These are phyloP conservation scores for Cutaneotrichosporon daszewskae DNA, from an alignment of 1,284 basidiomycete genomes.

Conservation along the genomic window DNA sequence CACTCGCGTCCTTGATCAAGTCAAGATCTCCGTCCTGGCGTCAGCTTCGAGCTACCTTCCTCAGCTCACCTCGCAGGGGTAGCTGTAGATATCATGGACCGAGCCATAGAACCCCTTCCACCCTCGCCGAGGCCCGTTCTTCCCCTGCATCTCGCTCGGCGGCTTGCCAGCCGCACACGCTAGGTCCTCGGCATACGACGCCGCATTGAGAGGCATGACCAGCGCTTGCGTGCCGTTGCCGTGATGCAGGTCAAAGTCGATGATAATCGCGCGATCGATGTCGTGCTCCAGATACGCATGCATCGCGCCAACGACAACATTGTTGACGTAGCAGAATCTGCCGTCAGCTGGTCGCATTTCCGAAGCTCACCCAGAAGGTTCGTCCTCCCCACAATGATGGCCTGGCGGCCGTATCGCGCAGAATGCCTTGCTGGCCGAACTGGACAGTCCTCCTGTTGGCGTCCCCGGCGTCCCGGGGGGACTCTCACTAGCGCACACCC, in stretches of 20 bases:
- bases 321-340: conserved; percentile 86
- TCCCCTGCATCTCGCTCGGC: conserved; percentile 30
- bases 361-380: conserved; percentile 62
- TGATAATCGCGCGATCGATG: conserved; percentile 72
- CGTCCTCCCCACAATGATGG: conserved; percentile 83
- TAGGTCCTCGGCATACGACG: conserved; percentile 64
- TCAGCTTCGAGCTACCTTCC: conserved; percentile 1
- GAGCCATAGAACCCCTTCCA: conserved; percentile 80
- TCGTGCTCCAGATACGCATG: conserved; percentile 78
- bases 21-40: conserved; percentile 70
- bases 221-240: conserved; percentile 92
- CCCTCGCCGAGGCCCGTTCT: conserved; percentile 49
- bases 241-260: conserved; percentile 93
- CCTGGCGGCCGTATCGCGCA: conserved; percentile 82
- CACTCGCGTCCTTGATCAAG: conserved; percentile 76
- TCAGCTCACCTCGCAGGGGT: conserved; percentile 73
- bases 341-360: neutral
- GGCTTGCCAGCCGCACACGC: conserved; percentile 51
- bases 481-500: too few relatives aligned
- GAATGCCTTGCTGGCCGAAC: conserved; percentile 66
- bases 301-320: conserved; percentile 81
- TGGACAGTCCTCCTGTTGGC: too few relatives aligned
- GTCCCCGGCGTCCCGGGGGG: too few relatives aligned
- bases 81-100: conserved; percentile 80
- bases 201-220: conserved; percentile 85